These are phyloP conservation scores for Vararia minispora DNA, from an alignment of 768 basidiomycete species.

Conservation along the genomic window DNA sequence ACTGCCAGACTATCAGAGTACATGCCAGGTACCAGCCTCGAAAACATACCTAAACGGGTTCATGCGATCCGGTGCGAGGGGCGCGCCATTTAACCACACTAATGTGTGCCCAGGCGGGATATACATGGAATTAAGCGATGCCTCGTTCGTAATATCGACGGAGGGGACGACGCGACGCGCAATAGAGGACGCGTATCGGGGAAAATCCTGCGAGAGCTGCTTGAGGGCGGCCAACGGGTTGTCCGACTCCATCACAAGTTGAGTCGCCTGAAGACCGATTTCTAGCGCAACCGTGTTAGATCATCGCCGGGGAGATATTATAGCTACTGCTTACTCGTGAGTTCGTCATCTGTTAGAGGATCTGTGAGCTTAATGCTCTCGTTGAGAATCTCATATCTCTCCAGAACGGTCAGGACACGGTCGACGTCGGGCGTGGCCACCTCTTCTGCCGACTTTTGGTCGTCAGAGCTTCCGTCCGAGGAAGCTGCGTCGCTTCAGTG, in stretches of 20 bases:
- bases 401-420: conserved; percentile 11
- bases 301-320: neutral
- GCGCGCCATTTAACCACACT: conserved; percentile 76
- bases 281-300: conserved; percentile 22
- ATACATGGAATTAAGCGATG: conserved; percentile 44
- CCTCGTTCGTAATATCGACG: conserved; percentile 38
- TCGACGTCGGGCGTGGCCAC: conserved; percentile 7
- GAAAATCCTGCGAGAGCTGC: conserved; percentile 79
- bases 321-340: conserved; percentile 19
- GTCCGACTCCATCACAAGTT: conserved; percentile 56
- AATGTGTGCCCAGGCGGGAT: conserved; percentile 41
- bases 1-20: conserved; percentile 20
- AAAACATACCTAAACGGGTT: conserved; percentile 50
- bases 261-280: conserved; percentile 63
- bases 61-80: conserved; percentile 49
- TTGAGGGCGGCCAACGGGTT: conserved; percentile 45
- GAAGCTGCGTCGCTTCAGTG: no score
- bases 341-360: conserved; percentile 41
- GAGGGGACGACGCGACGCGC: conserved; percentile 56
- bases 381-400: conserved; percentile 23
- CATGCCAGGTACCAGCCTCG: neutral
- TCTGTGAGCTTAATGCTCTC: conserved; percentile 28
- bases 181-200: conserved; percentile 68
- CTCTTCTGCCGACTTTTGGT: neutral
- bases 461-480: no score